A percentile compares a stretch with the other conserved stretches of the same genome.
Evolutionary conservation across 176 grass and related monocot genomes (phyloP).

Genomic region (Alloteropsis semialata): DNA sequence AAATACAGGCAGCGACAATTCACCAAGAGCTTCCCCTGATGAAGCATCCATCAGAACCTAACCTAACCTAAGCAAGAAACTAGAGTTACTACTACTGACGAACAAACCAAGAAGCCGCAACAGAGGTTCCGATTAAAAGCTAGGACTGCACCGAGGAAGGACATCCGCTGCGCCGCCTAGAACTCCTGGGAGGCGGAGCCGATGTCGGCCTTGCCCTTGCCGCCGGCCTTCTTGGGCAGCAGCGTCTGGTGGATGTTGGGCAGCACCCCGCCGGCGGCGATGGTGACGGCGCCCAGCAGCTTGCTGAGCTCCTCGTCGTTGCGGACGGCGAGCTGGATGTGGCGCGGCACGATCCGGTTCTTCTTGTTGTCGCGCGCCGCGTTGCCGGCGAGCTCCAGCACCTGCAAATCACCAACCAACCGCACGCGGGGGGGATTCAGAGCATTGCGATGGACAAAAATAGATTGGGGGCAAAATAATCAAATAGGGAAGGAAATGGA

Average conservation of each 20-base stretch:
- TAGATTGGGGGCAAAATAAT: too few species aligned
- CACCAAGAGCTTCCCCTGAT: neutral
- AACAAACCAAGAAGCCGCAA: neutral
- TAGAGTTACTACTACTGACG: neutral
- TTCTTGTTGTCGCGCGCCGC: conserved; percentile 75
- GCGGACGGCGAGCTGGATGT: conserved; percentile 64
- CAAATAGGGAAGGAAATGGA: fast-evolving
- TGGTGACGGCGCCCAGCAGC: conserved; percentile 44
- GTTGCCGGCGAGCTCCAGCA: conserved; percentile 60
- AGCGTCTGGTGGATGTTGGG: conserved; percentile 50
- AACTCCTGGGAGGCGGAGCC: conserved; percentile 66
- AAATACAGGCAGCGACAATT: neutral
- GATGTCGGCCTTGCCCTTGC: conserved; percentile 50
- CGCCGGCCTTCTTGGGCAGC: conserved; percentile 51
- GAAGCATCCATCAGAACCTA: too few species aligned
- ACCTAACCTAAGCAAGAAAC: neutral
- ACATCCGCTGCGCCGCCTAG: neutral
- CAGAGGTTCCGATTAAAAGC: neutral
- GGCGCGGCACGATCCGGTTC: conserved; percentile 58
- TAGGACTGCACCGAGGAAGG: neutral
- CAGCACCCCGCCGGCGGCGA: conserved; percentile 48
- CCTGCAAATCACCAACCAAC: neutral
- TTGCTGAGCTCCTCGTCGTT: conserved; percentile 63
- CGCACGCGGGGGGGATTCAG: neutral
- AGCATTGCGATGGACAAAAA: too few species aligned